A percentile compares a stretch with the other conserved stretches of the same genome.
These are phyloP conservation scores for Gynandropsis gynandra DNA, from an alignment of 345 rosid species.

Conservation along the genomic window DNA sequence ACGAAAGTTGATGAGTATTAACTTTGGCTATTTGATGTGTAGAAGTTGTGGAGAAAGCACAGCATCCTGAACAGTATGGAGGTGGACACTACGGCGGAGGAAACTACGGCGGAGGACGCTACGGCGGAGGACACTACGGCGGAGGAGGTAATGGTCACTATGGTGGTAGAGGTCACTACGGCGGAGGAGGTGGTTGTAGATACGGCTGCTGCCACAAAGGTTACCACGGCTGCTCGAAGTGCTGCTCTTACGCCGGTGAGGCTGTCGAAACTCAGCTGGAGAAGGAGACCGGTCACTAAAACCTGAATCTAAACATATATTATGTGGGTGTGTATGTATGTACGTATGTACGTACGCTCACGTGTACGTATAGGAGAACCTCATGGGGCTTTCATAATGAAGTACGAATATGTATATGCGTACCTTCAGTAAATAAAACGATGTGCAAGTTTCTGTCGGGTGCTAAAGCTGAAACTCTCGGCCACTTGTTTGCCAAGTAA, in stretches of 20 bases:
- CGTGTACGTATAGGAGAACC: no score
- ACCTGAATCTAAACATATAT: neutral
- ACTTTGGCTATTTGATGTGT: neutral
- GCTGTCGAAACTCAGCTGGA: neutral
- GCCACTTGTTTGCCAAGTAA: no score
- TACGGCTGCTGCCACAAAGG: slow-evolving; percentile 16
- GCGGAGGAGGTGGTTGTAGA: slow-evolving; percentile 14
- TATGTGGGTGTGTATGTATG: no score
- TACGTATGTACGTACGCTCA: no score
- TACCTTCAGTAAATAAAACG: no score
- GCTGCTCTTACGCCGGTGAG: slow-evolving; percentile 19
- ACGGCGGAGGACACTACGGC: slow-evolving; percentile 10
- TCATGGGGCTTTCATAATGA: no score
- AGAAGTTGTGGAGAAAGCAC: neutral
- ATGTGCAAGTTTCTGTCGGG: no score
- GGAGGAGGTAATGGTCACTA: neutral
- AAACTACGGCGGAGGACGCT: neutral
- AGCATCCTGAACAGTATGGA: neutral
- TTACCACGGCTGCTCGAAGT: slow-evolving; percentile 7
- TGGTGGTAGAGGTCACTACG: neutral
- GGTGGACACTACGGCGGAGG: neutral
- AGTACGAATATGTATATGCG: no score
- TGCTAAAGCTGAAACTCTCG: no score
- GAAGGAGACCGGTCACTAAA: neutral
- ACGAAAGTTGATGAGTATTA: no score